phyloP scores from a whole-genome alignment of 2,329 filamentous ascomycete species.

The Fusarium mangiferae region DNA sequence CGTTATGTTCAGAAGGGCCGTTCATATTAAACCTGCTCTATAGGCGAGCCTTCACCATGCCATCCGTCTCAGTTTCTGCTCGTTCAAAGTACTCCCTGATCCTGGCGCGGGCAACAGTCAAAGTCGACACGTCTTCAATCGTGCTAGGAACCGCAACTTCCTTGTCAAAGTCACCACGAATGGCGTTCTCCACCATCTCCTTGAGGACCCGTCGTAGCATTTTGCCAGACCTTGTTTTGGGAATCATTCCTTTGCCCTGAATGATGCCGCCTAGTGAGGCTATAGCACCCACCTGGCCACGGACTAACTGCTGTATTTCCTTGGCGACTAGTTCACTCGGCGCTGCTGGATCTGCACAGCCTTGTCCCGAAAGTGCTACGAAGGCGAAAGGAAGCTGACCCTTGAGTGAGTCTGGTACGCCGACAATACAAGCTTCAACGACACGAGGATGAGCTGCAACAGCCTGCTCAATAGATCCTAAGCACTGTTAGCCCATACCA shows the following conservation, averaged over 20 bases:
- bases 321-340: slow-evolving; percentile 55
- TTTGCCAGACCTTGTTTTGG: slow-evolving; percentile 92
- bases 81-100: slow-evolving; percentile 80
- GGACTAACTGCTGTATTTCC: slow-evolving; percentile 80
- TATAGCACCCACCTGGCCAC: slow-evolving; percentile 86
- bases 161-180: slow-evolving; percentile 77
- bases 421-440: slow-evolving; percentile 86
- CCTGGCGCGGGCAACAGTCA: slow-evolving; percentile 77
- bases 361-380: slow-evolving; percentile 64
- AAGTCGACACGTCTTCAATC: slow-evolving; percentile 81
- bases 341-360: slow-evolving; percentile 62
- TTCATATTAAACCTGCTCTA: slow-evolving; percentile 42
- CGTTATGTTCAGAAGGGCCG: neutral
- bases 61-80: slow-evolving; percentile 57
- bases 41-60: slow-evolving; percentile 64
- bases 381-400: slow-evolving; percentile 94
- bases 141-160: slow-evolving; percentile 82
- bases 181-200: slow-evolving; percentile 85
- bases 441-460: slow-evolving; percentile 83
- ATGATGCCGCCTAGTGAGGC: slow-evolving; percentile 87
- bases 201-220: slow-evolving; percentile 83
- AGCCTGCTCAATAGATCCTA: slow-evolving; percentile 89
- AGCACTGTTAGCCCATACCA: slow-evolving; percentile 8
- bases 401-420: slow-evolving; percentile 86
- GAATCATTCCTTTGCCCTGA: slow-evolving; percentile 86